Evolutionary conservation across 352 stramenopile genomes (phyloP).

Genomic region (Globisporangium paddicum): DNA sequence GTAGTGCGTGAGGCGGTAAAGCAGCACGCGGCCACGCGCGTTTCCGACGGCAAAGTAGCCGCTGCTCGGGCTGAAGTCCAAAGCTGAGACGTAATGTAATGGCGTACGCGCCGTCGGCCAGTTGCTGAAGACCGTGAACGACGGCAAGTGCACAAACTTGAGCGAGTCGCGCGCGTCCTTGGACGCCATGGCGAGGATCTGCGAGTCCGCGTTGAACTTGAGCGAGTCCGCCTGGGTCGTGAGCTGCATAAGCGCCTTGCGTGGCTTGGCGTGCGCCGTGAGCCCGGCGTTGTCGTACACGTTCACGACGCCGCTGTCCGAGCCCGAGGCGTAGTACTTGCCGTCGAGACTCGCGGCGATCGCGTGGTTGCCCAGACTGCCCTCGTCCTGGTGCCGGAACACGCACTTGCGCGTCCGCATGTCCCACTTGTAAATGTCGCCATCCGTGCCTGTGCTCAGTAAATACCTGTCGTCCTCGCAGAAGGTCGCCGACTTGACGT

Average conservation of each 20-base stretch:
- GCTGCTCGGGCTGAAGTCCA: conserved; percentile 95
- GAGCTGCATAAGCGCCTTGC: conserved; percentile 97
- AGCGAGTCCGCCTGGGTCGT: conserved; percentile 89
- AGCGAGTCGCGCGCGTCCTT: conserved; percentile 91
- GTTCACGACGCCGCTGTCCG: conserved; percentile 97
- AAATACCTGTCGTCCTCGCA: conserved; percentile 91
- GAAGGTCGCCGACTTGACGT: conserved; percentile 88
- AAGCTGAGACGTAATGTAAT: conserved; percentile 94
- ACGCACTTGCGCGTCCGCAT: conserved; percentile 83
- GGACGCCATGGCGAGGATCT: conserved; percentile 94
- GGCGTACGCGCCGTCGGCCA: conserved; percentile 97
- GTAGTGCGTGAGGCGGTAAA: conserved; percentile 96
- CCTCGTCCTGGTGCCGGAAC: conserved; percentile 79
- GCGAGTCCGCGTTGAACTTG: conserved; percentile 91
- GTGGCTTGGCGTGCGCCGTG: conserved; percentile 48
- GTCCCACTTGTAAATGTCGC: conserved; percentile 97
- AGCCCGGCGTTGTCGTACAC: conserved; percentile 89
- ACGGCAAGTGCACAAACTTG: conserved; percentile 94
- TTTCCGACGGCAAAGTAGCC: conserved; percentile 95
- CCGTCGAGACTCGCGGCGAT: conserved; percentile 55
- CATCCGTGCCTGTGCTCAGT: conserved; percentile 92
- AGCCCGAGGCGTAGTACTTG: conserved; percentile 90
- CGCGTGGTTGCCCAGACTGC: conserved; percentile 81
- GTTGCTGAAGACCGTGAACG: conserved; percentile 95
- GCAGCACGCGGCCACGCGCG: conserved; percentile 94